Evolutionary conservation across 2,329 filamentous ascomycete species (phyloP).

Genomic region (Lachnellula cervina): DNA sequence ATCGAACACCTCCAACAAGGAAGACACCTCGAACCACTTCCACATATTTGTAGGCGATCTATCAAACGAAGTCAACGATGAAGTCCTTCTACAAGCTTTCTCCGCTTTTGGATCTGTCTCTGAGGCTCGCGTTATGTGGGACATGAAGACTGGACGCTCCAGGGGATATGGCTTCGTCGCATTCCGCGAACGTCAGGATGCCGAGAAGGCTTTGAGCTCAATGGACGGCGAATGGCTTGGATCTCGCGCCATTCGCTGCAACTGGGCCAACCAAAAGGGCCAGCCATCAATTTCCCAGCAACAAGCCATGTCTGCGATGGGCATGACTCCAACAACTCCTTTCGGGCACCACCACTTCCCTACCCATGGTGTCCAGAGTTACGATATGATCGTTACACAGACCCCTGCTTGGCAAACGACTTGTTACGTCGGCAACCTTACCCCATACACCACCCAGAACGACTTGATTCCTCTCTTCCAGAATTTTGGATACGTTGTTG

Average conservation of each 20-base stretch:
- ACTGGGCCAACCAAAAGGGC: slow-evolving; percentile 99
- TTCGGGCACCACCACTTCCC: slow-evolving; percentile 98
- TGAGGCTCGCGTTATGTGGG: slow-evolving; percentile 99
- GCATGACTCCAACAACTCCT: slow-evolving; percentile 93
- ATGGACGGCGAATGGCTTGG: slow-evolving; percentile 99
- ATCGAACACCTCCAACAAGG: slow-evolving; percentile 88
- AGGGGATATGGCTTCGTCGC: slow-evolving; percentile 97
- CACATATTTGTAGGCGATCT: slow-evolving; percentile 98
- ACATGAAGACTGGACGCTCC: slow-evolving; percentile 99
- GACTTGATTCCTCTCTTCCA: slow-evolving; percentile 97
- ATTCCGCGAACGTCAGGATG: slow-evolving; percentile 88
- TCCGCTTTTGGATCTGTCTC: slow-evolving; percentile 94
- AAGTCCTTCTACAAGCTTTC: slow-evolving; percentile 88
- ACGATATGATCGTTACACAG: slow-evolving; percentile 93
- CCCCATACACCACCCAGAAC: slow-evolving; percentile 93
- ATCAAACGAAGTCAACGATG: slow-evolving; percentile 98
- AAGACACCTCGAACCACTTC: slow-evolving; percentile 97
- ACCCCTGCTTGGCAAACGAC: slow-evolving; percentile 98
- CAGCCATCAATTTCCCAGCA: slow-evolving; percentile 98
- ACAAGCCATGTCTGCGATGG: slow-evolving; percentile 94
- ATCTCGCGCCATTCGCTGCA: slow-evolving; percentile 95
- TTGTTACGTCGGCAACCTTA: slow-evolving; percentile 95
- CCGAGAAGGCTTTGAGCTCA: slow-evolving; percentile 90
- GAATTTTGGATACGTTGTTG: slow-evolving; percentile 96
- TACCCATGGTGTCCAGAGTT: slow-evolving; percentile 92